phyloP scores from a whole-genome alignment of 2,329 filamentous ascomycete genomes.

The Microdochium trichocladiopsis region DNA sequence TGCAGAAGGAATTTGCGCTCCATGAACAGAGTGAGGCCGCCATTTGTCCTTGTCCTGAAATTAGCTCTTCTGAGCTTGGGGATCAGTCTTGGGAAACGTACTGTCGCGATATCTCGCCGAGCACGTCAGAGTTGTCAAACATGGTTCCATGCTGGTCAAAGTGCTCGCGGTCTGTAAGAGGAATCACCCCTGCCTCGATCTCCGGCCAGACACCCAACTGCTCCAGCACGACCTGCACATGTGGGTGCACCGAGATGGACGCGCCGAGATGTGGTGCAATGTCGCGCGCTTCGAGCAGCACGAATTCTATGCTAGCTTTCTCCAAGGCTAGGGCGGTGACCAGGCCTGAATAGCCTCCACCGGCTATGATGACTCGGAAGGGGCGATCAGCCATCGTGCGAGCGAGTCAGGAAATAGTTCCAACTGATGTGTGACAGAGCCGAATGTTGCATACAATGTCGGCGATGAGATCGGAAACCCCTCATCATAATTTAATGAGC shows the following conservation, averaged over 20 bases:
- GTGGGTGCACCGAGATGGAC: conserved; percentile 6
- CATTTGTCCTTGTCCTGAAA: conserved; percentile 4
- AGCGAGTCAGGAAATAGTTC: background rate
- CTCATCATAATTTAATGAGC: no score
- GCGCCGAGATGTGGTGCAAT: conserved; percentile 8
- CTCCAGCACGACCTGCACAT: conserved; percentile 6
- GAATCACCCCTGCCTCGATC: conserved; percentile 4
- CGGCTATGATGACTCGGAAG: conserved; percentile 11
- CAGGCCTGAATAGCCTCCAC: conserved; percentile 8
- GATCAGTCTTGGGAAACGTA: no score
- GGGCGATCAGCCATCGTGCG: background rate
- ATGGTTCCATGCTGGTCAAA: conserved; percentile 4
- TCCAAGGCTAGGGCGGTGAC: conserved; percentile 7
- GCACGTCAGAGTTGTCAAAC: conserved; percentile 5
- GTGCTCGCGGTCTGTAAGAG: conserved; percentile 5
- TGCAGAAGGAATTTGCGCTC: conserved; percentile 7
- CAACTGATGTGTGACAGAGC: no score
- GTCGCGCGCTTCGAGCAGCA: conserved; percentile 9
- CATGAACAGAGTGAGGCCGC: conserved; percentile 4
- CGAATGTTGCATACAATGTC: no score
- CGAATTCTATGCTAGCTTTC: conserved; percentile 8
- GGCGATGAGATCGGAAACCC: no score
- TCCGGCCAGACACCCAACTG: conserved; percentile 8
- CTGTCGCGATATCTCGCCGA: conserved; percentile 1
- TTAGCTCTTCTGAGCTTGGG: no score